Base-by-base conservation (phyloP, 2,329 filamentous ascomycete genomes). In the Salinomyces thailandicus region DNA sequence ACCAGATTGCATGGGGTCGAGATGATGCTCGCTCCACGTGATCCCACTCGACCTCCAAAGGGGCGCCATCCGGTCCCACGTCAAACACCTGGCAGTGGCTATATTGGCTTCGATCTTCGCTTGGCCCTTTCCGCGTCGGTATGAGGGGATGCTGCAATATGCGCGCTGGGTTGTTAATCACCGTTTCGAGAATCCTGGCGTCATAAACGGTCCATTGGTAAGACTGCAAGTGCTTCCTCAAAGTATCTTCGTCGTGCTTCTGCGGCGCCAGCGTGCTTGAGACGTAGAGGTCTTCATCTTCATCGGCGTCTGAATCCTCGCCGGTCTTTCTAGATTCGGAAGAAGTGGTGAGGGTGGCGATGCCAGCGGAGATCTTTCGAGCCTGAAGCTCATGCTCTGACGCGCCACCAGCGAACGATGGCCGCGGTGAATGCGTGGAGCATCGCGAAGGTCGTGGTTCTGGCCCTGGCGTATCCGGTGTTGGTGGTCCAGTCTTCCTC, bases 81-180 rank as follows among this genome's bases (percentile, higher is more conserved):
- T 77, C 72, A 46, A 73, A 77, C 3, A 77, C 67, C 44, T 74
- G 71, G 42, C 72, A 73, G 12, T 71, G 71, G 2, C 68, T 67
- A 36, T 57, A 57, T 35, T 64, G 54, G 15, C 51, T 57, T 11
- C 55, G 47, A 39, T 69, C 68, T 3, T 62, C 62, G 26, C 66
- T 58, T 7, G 54, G 51, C 2, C 59, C 54, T 31, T 62, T 61
- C 13, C 61, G 58, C 7, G 55, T 51, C 8, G 62, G 57, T 16
- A 62, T 51, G 8, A 37, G 19, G 7, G 31, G 33, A 9, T 58
- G 55, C 17, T 63, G 62, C 13, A 57, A 53, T 7, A 71, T 59
- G 5, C 72, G 57, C 19, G 59, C 52, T 5, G 57, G 55, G 44
- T 71, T 65, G 1, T 60, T 55, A 33, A 71, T 62, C 7, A 67